Conservation (phyloP, 2,329 filamentous ascomycete genomes). For the Sphaceloma murrayae region DNA sequence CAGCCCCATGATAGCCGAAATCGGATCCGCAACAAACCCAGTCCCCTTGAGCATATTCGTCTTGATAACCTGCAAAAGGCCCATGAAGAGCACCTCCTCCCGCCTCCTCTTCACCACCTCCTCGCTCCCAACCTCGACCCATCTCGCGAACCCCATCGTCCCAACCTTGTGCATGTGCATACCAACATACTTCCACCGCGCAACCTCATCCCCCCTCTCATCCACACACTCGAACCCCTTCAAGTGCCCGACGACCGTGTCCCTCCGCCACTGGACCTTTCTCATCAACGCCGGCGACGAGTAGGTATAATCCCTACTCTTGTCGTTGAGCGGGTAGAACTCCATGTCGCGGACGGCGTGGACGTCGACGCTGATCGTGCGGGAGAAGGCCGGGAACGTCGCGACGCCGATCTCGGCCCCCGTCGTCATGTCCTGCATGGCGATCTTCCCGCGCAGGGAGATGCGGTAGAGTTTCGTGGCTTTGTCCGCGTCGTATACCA, state of each 20-base stretch:
- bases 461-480: not conserved
- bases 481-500: not conserved
- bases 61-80: not conserved
- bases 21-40: not conserved
- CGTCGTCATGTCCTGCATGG: not conserved
- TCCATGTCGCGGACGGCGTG: constrained; percentile 1
- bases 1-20: not conserved
- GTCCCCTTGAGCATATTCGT: not conserved
- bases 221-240: not conserved
- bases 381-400: not conserved
- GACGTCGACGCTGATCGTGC: not conserved
- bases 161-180: constrained; percentile 1
- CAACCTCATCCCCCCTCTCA: constrained; percentile 3
- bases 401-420: not conserved
- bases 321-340: not conserved
- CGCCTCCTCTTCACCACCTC: not conserved
- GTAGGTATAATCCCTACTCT: constrained; percentile 1
- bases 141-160: constrained; percentile 2
- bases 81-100: constrained; percentile 1
- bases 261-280: not conserved
- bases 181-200: not conserved
- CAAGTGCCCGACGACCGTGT: not conserved
- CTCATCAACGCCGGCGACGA: not conserved
- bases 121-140: constrained; percentile 1
- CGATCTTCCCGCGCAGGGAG: not conserved